phyloP scores from a whole-genome alignment of 768 basidiomycete species.

The Leccinum broughii region DNA sequence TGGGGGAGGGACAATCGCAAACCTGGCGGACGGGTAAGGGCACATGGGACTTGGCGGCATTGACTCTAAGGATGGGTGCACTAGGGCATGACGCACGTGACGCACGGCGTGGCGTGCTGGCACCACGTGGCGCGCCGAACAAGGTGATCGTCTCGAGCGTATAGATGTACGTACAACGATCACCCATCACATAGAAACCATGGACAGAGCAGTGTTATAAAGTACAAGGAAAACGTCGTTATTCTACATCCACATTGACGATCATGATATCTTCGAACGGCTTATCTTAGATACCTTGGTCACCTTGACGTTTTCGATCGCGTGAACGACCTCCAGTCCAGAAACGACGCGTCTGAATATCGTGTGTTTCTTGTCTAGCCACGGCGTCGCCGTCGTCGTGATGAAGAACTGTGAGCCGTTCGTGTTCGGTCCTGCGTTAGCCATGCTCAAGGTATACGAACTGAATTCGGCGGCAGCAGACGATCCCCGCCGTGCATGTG shows the following conservation, averaged over 20 bases:
- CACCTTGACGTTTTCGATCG: slow-evolving; percentile 88
- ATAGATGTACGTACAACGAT: slow-evolving; percentile 26
- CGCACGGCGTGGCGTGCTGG: slow-evolving; percentile 20
- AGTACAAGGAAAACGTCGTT: slow-evolving; percentile 17
- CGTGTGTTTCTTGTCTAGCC: slow-evolving; percentile 90
- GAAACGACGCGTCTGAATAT: slow-evolving; percentile 88
- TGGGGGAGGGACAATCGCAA: slow-evolving; percentile 19
- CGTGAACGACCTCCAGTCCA: slow-evolving; percentile 87
- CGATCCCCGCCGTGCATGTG: not conserved
- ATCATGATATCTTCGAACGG: slow-evolving; percentile 95
- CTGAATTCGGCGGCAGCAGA: slow-evolving; percentile 39
- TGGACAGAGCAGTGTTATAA: slow-evolving; percentile 52
- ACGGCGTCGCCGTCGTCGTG: slow-evolving; percentile 90
- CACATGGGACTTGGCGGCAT: slow-evolving; percentile 68
- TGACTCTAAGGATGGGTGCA: slow-evolving; percentile 63
- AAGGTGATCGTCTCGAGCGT: slow-evolving; percentile 24
- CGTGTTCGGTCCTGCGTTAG: slow-evolving; percentile 84
- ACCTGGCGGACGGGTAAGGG: slow-evolving; percentile 76
- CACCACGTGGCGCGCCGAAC: too few relatives aligned
- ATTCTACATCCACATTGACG: slow-evolving; percentile 74
- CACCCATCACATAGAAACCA: slow-evolving; percentile 36
- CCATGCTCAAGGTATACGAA: slow-evolving; percentile 96
- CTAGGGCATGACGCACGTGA: slow-evolving; percentile 31
- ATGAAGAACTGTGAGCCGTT: slow-evolving; percentile 99
- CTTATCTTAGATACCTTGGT: slow-evolving; percentile 71